phyloP scores from a whole-genome alignment of 2,329 filamentous ascomycete genomes.

The Xylaria arbuscula region DNA sequence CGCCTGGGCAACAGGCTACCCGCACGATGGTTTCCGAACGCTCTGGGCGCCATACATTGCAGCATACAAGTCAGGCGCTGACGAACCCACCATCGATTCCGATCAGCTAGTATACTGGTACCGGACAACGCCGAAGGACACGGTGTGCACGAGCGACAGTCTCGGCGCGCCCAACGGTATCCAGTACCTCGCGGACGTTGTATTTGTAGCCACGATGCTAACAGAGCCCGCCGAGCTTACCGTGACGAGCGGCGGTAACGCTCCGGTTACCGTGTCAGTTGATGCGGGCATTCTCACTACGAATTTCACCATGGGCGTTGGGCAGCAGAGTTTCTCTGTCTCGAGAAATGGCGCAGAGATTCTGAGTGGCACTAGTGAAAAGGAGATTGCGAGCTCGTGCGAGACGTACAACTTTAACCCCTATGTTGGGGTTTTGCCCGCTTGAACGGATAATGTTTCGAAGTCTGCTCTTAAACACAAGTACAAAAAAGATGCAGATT shows the following conservation, averaged over 20 bases:
- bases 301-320: slow-evolving; percentile 32
- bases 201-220: slow-evolving; percentile 33
- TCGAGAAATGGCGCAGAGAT: slow-evolving; percentile 16
- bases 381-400: slow-evolving; percentile 22
- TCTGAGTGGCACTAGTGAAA: slow-evolving; percentile 21
- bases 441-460: slow-evolving; percentile 1
- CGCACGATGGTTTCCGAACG: slow-evolving; percentile 24
- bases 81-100: slow-evolving; percentile 18
- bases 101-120: slow-evolving; percentile 36
- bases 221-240: slow-evolving; percentile 29
- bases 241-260: slow-evolving; percentile 24
- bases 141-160: slow-evolving; percentile 25
- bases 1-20: slow-evolving; percentile 32
- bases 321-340: slow-evolving; percentile 27
- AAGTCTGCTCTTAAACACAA: too few relatives aligned
- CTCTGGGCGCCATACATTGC: slow-evolving; percentile 31
- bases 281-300: slow-evolving; percentile 27
- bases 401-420: slow-evolving; percentile 32
- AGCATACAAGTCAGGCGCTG: slow-evolving; percentile 31
- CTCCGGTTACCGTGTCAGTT: slow-evolving; percentile 22
- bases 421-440: slow-evolving; percentile 27
- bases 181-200: slow-evolving; percentile 29
- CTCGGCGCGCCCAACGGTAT: slow-evolving; percentile 22
- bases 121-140: slow-evolving; percentile 29
- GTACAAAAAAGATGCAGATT: not conserved